These are phyloP conservation scores for Syzygium malaccense DNA, from an alignment of 441 rosid genomes.

Conservation along the genomic window DNA sequence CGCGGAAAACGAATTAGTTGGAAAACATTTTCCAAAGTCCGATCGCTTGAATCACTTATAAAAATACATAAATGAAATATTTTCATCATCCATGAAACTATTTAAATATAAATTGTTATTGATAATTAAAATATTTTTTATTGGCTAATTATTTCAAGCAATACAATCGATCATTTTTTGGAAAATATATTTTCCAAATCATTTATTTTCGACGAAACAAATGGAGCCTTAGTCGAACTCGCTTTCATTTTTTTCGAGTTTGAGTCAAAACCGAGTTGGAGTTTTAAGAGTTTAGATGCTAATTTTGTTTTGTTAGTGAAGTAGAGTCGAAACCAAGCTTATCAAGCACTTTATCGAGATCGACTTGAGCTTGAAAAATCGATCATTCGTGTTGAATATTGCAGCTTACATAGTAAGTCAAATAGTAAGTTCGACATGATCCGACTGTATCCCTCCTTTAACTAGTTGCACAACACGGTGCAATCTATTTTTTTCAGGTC, in stretches of 20 bases:
- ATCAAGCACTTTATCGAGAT: neutral
- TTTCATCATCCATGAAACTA: no score
- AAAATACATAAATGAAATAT: no score
- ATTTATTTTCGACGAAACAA: no score
- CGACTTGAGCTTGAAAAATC: neutral
- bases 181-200: no score
- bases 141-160: no score
- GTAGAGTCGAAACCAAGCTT: neutral
- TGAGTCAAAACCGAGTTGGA: neutral
- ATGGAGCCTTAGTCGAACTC: neutral
- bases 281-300: neutral
- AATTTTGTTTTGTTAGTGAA: neutral
- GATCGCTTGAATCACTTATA: no score
- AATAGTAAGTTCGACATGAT: neutral
- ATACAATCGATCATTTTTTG: no score
- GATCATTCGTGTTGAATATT: neutral
- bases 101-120: no score
- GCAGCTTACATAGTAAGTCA: neutral
- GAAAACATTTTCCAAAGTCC: no score
- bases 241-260: neutral
- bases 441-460: neutral
- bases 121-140: no score
- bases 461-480: neutral
- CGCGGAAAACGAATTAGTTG: no score
- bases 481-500: neutral